Evolutionary conservation across 768 basidiomycete genomes (phyloP).

Genomic region (Termitomyces sp.): DNA sequence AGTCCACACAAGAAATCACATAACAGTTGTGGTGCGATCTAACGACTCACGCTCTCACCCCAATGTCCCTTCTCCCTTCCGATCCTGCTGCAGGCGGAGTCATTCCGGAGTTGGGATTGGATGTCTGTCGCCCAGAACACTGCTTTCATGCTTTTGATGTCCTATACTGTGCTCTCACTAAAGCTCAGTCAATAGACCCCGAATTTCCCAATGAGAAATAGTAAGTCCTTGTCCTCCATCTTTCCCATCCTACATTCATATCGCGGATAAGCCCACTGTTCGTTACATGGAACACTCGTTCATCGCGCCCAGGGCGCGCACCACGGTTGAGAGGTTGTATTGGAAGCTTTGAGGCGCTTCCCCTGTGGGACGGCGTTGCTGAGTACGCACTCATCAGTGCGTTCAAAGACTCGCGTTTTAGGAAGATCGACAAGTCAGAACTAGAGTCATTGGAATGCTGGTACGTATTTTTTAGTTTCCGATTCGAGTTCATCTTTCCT

Average conservation of each 20-base stretch:
- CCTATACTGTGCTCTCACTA: slow-evolving; percentile 70
- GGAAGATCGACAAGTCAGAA: slow-evolving; percentile 70
- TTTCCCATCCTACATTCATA: not conserved
- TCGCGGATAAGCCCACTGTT: slow-evolving; percentile 69
- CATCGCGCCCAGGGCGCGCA: slow-evolving; percentile 51
- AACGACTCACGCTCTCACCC: slow-evolving; percentile 16
- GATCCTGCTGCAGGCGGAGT: slow-evolving; percentile 36
- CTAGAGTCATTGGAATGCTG: slow-evolving; percentile 79
- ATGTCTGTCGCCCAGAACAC: slow-evolving; percentile 65
- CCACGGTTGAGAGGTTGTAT: slow-evolving; percentile 87
- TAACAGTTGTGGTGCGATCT: not conserved
- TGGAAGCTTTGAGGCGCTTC: slow-evolving; percentile 80
- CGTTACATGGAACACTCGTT: slow-evolving; percentile 89
- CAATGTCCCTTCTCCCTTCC: slow-evolving; percentile 54
- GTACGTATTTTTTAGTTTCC: slow-evolving; percentile 40
- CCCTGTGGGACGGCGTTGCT: slow-evolving; percentile 68
- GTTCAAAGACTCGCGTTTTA: slow-evolving; percentile 83
- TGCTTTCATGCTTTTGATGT: slow-evolving; percentile 80
- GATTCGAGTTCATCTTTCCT: not conserved
- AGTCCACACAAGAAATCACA: not conserved
- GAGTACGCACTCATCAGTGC: slow-evolving; percentile 94
- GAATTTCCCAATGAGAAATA: slow-evolving; percentile 70
- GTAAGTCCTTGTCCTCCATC: slow-evolving; percentile 39
- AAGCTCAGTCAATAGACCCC: slow-evolving; percentile 49
- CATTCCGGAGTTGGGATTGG: slow-evolving; percentile 30